Conservation (phyloP, 805 yeast genomes). For the Hanseniaspora vineae region DNA sequence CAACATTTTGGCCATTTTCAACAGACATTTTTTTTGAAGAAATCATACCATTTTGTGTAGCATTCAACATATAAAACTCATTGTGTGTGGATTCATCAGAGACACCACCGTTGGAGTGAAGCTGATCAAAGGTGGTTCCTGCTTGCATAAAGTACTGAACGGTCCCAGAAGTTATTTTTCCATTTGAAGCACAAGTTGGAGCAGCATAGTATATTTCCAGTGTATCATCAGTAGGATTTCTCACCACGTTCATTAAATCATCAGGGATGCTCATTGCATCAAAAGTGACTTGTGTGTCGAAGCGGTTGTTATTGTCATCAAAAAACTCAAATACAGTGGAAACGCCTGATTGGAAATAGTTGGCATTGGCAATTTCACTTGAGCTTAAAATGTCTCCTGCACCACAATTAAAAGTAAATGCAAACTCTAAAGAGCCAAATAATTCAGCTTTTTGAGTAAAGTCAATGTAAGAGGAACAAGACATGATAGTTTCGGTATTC, state of each 20-base stretch:
- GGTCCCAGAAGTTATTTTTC: background rate
- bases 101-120: background rate
- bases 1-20: background rate
- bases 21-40: background rate
- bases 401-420: background rate
- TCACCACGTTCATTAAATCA: background rate
- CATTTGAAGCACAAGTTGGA: background rate
- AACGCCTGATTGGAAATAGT: background rate
- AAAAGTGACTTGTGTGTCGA: background rate
- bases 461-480: background rate
- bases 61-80: background rate
- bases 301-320: background rate
- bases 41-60: background rate
- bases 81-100: background rate
- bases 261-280: background rate
- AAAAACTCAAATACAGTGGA: background rate
- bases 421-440: background rate
- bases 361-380: background rate
- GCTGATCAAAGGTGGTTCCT: background rate
- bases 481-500: background rate
- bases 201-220: background rate
- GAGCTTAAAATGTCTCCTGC: background rate
- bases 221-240: background rate
- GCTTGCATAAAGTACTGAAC: background rate
- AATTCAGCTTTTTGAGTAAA: background rate